phyloP scores from a whole-genome alignment of 805 yeast genomes.

The Dipodascus geniculatus region DNA sequence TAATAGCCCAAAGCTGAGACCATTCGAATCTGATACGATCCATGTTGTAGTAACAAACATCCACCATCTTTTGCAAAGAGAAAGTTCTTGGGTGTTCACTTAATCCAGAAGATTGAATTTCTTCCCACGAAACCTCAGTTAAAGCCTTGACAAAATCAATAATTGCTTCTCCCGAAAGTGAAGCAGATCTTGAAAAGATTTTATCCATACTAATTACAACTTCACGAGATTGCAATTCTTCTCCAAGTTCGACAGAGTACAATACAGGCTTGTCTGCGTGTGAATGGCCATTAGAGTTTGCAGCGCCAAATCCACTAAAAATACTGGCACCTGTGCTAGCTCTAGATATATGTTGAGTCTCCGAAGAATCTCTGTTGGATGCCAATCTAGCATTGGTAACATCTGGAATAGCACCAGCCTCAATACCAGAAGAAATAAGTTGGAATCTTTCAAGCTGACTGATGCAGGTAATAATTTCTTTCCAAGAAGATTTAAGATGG shows the following conservation, averaged over 20 bases:
- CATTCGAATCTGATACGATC: constrained; percentile 91
- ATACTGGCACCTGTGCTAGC: background rate
- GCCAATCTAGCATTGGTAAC: constrained; percentile 64
- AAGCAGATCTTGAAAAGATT: constrained; percentile 73
- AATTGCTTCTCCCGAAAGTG: constrained; percentile 72
- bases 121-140: constrained; percentile 79
- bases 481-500: constrained; percentile 67
- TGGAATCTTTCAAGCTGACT: constrained; percentile 90
- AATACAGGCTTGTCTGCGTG: constrained; percentile 9
- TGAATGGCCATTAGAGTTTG: constrained; percentile 4
- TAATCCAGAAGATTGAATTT: constrained; percentile 77
- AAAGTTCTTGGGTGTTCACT: constrained; percentile 80
- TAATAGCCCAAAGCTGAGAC: constrained; percentile 89
- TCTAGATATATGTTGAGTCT: constrained; percentile 4
- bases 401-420: constrained; percentile 77
- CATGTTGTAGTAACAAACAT: constrained; percentile 96
- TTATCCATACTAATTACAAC: constrained; percentile 55
- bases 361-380: constrained; percentile 20
- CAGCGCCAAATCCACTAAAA: constrained; percentile 3
- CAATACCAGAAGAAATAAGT: constrained; percentile 76
- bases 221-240: constrained; percentile 24
- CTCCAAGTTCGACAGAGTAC: constrained; percentile 22
- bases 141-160: constrained; percentile 79
- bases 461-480: constrained; percentile 63
- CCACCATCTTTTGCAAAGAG: constrained; percentile 90